phyloP scores from a whole-genome alignment of 169 alveolate species.

The Plasmodium yoelii region DNA sequence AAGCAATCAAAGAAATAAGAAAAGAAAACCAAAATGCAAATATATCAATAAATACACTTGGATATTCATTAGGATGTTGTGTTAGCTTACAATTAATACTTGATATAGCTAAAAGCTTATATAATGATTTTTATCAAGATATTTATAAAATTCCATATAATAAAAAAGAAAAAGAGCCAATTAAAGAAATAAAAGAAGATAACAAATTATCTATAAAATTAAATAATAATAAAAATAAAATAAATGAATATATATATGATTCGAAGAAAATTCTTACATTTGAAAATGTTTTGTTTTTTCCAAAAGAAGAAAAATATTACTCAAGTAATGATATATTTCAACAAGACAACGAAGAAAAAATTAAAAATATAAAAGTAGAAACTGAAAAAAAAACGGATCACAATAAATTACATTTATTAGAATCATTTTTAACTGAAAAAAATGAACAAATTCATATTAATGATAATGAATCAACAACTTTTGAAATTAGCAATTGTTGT shows the following conservation, averaged over 20 bases:
- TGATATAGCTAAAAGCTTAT: conserved; percentile 71
- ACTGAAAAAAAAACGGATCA: neutral
- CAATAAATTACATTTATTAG: too few relatives aligned
- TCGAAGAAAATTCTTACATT: conserved; percentile 55
- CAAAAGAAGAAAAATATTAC: neutral
- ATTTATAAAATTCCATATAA: conserved; percentile 23
- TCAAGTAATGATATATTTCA: neutral
- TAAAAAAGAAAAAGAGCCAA: conserved; percentile 30
- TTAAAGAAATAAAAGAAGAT: conserved; percentile 33
- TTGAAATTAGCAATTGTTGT: too few relatives aligned
- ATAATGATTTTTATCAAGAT: conserved; percentile 64
- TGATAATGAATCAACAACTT: too few relatives aligned
- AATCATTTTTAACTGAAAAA: too few relatives aligned
- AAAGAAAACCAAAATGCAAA: neutral
- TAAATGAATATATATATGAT: conserved; percentile 70
- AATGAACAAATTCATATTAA: too few relatives aligned
- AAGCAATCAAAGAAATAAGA: conserved; percentile 51
- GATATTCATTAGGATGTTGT: conserved; percentile 70
- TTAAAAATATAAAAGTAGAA: neutral
- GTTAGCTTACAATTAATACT: conserved; percentile 42
- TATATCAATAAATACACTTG: conserved; percentile 42
- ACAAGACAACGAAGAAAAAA: neutral
- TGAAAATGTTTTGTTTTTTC: conserved; percentile 10
- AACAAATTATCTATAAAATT: conserved; percentile 26
- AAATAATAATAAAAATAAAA: conserved; percentile 14